phyloP scores from a whole-genome alignment of 2,329 filamentous ascomycete genomes.

The Ascocoryne sarcoides region DNA sequence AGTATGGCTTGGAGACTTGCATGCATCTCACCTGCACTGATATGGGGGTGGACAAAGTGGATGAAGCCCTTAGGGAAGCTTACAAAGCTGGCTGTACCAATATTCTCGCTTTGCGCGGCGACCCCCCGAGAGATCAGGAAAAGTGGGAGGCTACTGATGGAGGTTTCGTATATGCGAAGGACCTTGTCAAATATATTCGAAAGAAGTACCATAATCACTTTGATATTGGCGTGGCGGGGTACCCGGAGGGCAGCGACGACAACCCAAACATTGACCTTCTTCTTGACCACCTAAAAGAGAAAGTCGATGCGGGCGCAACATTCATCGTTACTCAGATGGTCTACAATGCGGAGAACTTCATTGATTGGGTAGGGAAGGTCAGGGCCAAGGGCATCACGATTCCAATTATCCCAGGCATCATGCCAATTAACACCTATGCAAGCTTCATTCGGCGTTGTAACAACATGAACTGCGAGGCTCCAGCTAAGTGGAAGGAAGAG shows the following conservation, averaged over 20 bases:
- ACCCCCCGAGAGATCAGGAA: conserved; percentile 87
- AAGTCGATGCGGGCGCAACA: conserved; percentile 85
- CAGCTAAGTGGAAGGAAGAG: conserved; percentile 68
- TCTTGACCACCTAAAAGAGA: conserved; percentile 90
- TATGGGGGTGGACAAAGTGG: conserved; percentile 89
- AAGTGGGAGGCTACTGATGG: conserved; percentile 85
- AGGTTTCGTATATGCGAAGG: conserved; percentile 85
- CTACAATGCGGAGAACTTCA: conserved; percentile 93
- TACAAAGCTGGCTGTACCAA: conserved; percentile 97
- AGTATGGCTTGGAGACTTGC: conserved; percentile 93
- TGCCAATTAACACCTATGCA: conserved; percentile 92
- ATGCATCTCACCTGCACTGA: conserved; percentile 99
- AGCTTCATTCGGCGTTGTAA: conserved; percentile 84
- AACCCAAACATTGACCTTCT: conserved; percentile 78
- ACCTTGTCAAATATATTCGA: conserved; percentile 71
- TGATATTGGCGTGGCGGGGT: conserved; percentile 94
- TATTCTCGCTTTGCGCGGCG: conserved; percentile 86
- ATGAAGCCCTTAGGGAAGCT: conserved; percentile 76
- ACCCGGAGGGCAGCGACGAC: conserved; percentile 92
- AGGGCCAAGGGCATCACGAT: conserved; percentile 75
- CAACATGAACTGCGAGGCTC: conserved; percentile 83
- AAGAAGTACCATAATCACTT: conserved; percentile 80
- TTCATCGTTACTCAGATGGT: conserved; percentile 99
- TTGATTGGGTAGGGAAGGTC: conserved; percentile 82
- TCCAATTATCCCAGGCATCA: conserved; percentile 79